These are phyloP conservation scores for Cyberlindnera samutprakarnensis DNA, from an alignment of 805 yeast genomes.

Conservation along the genomic window DNA sequence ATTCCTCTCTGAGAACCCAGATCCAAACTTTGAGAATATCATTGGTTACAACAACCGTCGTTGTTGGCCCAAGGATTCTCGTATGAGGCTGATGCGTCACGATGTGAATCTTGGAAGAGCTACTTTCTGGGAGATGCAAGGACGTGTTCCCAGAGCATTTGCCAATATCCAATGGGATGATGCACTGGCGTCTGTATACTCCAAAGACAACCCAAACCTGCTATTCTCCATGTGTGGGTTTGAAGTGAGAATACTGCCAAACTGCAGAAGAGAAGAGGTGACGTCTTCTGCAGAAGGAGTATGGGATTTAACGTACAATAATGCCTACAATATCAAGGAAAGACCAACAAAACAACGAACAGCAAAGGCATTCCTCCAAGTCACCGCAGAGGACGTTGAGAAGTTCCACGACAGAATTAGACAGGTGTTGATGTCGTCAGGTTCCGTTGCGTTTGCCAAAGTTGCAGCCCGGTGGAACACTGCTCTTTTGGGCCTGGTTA, in stretches of 20 bases:
- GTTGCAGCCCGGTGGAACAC: conserved; percentile 96
- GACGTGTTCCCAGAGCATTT: conserved; percentile 70
- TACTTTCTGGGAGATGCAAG: conserved; percentile 80
- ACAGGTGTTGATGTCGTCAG: conserved; percentile 90
- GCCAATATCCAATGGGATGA: conserved; percentile 73
- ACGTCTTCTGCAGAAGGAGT: conserved; percentile 68
- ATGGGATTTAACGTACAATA: conserved; percentile 63
- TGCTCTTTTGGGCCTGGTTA: conserved; percentile 74
- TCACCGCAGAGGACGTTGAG: conserved; percentile 71
- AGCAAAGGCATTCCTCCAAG: conserved; percentile 81
- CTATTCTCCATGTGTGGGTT: conserved; percentile 92
- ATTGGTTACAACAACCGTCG: conserved; percentile 81
- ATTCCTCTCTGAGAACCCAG: conserved; percentile 77
- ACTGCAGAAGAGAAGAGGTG: conserved; percentile 46
- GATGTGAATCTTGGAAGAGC: conserved; percentile 94
- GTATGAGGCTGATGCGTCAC: conserved; percentile 85
- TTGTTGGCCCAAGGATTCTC: conserved; percentile 91
- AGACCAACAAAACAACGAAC: conserved; percentile 73
- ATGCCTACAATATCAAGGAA: conserved; percentile 25
- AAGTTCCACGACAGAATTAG: conserved; percentile 77
- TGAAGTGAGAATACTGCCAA: conserved; percentile 85
- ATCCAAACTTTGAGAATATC: conserved; percentile 82
- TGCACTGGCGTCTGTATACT: conserved; percentile 80
- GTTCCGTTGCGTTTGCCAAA: conserved; percentile 91
- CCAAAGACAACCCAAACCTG: conserved; percentile 83